These are phyloP conservation scores for Boletus insuetus DNA, from an alignment of 768 basidiomycete species.

Conservation along the genomic window DNA sequence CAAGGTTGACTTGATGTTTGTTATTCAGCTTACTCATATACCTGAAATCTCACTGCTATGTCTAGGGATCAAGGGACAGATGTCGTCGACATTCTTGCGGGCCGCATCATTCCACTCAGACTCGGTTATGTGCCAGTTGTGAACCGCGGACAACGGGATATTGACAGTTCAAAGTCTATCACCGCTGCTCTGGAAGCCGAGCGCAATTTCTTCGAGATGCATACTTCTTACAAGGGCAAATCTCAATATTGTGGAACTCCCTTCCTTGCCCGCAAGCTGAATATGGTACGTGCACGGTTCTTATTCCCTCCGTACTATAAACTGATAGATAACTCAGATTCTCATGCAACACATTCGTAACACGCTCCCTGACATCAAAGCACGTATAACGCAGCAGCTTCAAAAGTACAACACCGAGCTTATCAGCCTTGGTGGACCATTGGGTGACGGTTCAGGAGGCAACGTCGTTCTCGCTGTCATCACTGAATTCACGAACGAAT, in stretches of 20 bases:
- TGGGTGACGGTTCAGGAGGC: constrained; percentile 82
- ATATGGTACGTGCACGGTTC: constrained; percentile 59
- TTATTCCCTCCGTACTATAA: neutral
- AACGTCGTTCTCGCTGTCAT: constrained; percentile 96
- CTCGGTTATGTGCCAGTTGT: constrained; percentile 98
- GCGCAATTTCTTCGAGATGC: constrained; percentile 91
- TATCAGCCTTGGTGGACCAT: constrained; percentile 75
- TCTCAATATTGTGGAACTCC: constrained; percentile 97
- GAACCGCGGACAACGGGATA: constrained; percentile 97
- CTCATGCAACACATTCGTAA: constrained; percentile 99
- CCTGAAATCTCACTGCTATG: constrained; percentile 6
- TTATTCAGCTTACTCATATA: constrained; percentile 15
- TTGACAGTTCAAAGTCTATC: constrained; percentile 87
- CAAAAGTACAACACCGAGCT: constrained; percentile 88
- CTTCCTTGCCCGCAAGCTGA: constrained; percentile 91
- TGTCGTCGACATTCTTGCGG: constrained; percentile 97
- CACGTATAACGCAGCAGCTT: constrained; percentile 86
- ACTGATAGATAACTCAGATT: constrained; percentile 51
- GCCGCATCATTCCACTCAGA: constrained; percentile 92
- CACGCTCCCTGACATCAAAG: constrained; percentile 98
- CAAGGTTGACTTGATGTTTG: constrained; percentile 96
- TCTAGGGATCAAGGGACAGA: constrained; percentile 94
- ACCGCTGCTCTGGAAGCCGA: constrained; percentile 83
- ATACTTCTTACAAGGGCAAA: constrained; percentile 90
- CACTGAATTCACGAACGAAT: constrained; percentile 96